These are phyloP conservation scores for Oryza glumipatula DNA, from an alignment of 176 grass and related monocot genomes.

Conservation along the genomic window DNA sequence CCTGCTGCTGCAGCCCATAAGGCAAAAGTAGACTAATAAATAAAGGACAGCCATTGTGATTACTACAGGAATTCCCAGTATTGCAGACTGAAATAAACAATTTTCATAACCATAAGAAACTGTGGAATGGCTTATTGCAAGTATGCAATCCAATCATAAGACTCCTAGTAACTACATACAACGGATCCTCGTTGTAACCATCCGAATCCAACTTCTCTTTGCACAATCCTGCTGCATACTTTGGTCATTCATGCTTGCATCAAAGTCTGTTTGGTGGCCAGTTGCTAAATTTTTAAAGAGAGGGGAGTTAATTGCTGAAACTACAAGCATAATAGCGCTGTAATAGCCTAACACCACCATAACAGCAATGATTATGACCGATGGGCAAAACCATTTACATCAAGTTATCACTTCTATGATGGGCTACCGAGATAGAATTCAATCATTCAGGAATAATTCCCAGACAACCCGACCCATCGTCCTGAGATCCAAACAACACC, in stretches of 20 bases:
- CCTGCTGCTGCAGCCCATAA: neutral
- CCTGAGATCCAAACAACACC: constrained; percentile 17
- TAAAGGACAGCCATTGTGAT: neutral
- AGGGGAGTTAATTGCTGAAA: neutral
- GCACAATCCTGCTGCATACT: neutral
- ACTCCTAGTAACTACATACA: too few relatives aligned
- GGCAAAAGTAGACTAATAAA: neutral
- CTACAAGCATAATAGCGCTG: neutral
- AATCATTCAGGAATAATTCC: neutral
- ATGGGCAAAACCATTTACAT: constrained; percentile 1
- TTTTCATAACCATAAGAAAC: too few relatives aligned
- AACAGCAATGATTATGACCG: constrained; percentile 22
- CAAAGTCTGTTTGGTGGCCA: neutral
- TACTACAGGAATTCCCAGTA: neutral
- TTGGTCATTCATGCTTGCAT: neutral
- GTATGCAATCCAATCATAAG: too few relatives aligned
- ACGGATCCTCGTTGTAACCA: neutral
- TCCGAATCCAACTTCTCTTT: neutral
- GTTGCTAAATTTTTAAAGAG: neutral
- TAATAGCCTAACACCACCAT: neutral
- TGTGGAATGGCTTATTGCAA: too few relatives aligned
- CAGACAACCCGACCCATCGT: neutral
- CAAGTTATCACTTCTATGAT: neutral
- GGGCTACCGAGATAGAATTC: constrained; percentile 19
- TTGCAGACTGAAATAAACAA: neutral